A percentile compares a stretch with the other conserved stretches of the same genome.
phyloP scores from a whole-genome alignment of 306 rosid species.

The Cucurbita moschata region DNA sequence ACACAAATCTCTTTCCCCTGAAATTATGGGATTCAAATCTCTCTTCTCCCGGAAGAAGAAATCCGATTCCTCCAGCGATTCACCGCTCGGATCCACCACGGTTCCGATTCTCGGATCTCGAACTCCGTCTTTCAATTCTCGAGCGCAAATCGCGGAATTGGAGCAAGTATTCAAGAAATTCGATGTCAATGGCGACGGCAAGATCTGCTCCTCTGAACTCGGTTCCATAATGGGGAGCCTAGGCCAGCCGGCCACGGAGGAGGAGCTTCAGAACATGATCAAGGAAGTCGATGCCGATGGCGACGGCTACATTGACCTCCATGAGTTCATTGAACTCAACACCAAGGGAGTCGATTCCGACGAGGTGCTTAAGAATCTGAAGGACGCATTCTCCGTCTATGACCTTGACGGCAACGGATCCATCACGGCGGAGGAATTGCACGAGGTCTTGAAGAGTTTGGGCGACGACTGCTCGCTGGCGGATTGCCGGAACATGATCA shows the following conservation, averaged over 20 bases:
- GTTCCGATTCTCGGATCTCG: slow-evolving; percentile 11
- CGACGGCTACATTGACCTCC: slow-evolving; percentile 64
- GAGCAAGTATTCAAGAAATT: slow-evolving; percentile 68
- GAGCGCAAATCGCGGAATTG: slow-evolving; percentile 40
- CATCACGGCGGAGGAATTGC: slow-evolving; percentile 78
- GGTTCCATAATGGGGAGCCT: slow-evolving; percentile 61
- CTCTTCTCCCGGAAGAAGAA: slow-evolving; percentile 51
- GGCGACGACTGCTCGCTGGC: slow-evolving; percentile 71
- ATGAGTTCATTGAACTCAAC: slow-evolving; percentile 66
- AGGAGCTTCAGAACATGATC: slow-evolving; percentile 52
- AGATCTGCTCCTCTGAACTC: slow-evolving; percentile 71
- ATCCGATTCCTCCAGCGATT: background rate
- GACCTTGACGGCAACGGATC: slow-evolving; percentile 76
- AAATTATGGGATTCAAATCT: slow-evolving; percentile 50
- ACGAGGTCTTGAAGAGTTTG: slow-evolving; percentile 52
- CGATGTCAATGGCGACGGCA: slow-evolving; percentile 85
- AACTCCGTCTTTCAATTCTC: slow-evolving; percentile 27
- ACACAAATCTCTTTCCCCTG: background rate
- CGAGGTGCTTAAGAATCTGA: slow-evolving; percentile 59
- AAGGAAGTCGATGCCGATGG: slow-evolving; percentile 72
- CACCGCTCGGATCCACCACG: background rate
- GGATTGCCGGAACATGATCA: slow-evolving; percentile 74
- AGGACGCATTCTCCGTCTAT: slow-evolving; percentile 73
- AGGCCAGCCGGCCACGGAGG: slow-evolving; percentile 41
- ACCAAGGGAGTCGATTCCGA: slow-evolving; percentile 65